A percentile compares a stretch with the other conserved stretches of the same genome.
phyloP scores from a whole-genome alignment of 495 filamentous ascomycete genomes.

The Pseudoneurospora amorphoporcata region DNA sequence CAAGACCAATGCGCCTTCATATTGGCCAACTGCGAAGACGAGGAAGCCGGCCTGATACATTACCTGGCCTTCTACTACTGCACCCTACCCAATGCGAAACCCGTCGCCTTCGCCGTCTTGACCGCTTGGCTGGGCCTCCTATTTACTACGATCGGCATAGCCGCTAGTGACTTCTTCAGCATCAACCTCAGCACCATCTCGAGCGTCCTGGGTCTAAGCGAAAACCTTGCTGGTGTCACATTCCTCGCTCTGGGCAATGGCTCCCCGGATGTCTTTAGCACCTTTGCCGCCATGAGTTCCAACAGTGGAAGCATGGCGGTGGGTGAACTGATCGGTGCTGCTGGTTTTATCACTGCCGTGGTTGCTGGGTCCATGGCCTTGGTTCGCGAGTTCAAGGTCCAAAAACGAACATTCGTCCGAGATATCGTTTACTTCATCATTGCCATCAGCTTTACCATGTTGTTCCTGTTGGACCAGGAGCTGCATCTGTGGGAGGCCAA shows the following conservation, averaged over 20 bases:
- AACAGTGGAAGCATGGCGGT: constrained; percentile 92
- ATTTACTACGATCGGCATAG: constrained; percentile 97
- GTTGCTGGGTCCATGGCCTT: constrained; percentile 98
- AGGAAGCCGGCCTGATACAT: constrained; percentile 80
- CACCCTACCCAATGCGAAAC: constrained; percentile 54
- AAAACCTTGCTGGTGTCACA: constrained; percentile 93
- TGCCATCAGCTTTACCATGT: constrained; percentile 78
- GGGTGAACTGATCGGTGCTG: constrained; percentile 91
- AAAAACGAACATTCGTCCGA: constrained; percentile 76
- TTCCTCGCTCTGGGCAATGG: constrained; percentile 97
- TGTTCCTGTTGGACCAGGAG: constrained; percentile 75
- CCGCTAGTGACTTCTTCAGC: constrained; percentile 96
- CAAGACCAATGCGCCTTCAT: constrained; percentile 82
- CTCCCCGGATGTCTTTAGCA: constrained; percentile 98
- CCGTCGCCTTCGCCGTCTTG: constrained; percentile 67
- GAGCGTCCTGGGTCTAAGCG: constrained; percentile 78
- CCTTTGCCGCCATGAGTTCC: constrained; percentile 94
- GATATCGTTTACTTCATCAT: constrained; percentile 92
- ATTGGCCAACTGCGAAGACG: constrained; percentile 68
- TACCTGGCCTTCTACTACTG: constrained; percentile 95
- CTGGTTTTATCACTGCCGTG: constrained; percentile 92
- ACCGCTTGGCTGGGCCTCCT: constrained; percentile 78
- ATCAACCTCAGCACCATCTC: constrained; percentile 91
- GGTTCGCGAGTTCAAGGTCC: constrained; percentile 85
- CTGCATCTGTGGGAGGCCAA: constrained; percentile 82